Evolutionary conservation across 768 basidiomycete genomes (phyloP).

Genomic region (Trametes gibbosa): DNA sequence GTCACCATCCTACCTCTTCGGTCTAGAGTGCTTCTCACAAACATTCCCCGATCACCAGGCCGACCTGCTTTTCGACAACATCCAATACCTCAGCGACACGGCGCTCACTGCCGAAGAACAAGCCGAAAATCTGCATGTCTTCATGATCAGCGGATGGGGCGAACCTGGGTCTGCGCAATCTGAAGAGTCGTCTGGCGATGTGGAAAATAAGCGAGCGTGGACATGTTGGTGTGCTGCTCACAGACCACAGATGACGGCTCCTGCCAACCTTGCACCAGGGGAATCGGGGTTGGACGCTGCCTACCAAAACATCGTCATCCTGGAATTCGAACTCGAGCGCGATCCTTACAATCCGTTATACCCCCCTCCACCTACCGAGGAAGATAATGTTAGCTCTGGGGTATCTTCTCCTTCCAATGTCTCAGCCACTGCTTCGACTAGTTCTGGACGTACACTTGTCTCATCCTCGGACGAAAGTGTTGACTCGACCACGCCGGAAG

Average conservation of each 20-base stretch:
- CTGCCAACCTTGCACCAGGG: constrained; percentile 15
- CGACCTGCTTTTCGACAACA: constrained; percentile 67
- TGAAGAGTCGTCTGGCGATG: constrained; percentile 27
- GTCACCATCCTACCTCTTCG: constrained; percentile 68
- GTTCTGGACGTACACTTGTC: constrained; percentile 28
- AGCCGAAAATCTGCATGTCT: constrained; percentile 60
- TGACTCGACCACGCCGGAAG: constrained; percentile 17
- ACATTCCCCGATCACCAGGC: constrained; percentile 65
- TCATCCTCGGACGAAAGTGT: constrained; percentile 18
- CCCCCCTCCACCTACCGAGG: constrained; percentile 33
- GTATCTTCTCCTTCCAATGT: constrained; percentile 29
- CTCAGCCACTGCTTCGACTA: constrained; percentile 19
- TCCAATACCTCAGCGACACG: constrained; percentile 61
- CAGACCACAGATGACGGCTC: constrained; percentile 38
- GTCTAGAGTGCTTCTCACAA: constrained; percentile 69
- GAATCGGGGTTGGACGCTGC: constrained; percentile 1
- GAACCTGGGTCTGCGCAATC: constrained; percentile 52
- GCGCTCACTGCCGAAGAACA: constrained; percentile 35
- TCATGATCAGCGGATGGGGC: constrained; percentile 69
- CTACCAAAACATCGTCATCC: constrained; percentile 47
- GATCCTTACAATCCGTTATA: constrained; percentile 72
- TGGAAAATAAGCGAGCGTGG: constrained; percentile 46
- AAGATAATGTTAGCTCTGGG: constrained; percentile 18
- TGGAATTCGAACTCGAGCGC: constrained; percentile 79
- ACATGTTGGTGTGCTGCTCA: constrained; percentile 71